These are phyloP conservation scores for Tuber umbilicatum DNA, from an alignment of 495 filamentous ascomycete species.

Conservation along the genomic window DNA sequence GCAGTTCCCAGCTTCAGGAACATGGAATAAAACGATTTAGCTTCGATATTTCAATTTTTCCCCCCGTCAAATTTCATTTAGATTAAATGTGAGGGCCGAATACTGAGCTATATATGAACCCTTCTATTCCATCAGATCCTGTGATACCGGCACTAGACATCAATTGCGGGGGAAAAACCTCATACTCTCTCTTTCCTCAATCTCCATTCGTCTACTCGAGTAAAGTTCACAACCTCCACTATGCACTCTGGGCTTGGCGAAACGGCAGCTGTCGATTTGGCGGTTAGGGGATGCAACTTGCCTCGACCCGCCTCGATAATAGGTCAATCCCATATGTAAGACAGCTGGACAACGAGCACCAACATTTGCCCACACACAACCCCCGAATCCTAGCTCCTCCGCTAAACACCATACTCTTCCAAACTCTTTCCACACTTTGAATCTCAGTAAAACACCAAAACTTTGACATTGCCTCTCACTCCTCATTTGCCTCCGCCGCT, in stretches of 20 bases:
- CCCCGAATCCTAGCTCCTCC: background rate
- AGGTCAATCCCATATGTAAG: background rate
- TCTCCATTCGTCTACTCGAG: background rate
- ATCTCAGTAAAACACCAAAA: background rate
- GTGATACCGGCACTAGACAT: background rate
- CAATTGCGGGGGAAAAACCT: background rate
- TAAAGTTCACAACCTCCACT: background rate
- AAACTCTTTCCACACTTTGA: background rate
- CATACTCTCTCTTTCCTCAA: background rate
- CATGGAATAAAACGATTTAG: background rate
- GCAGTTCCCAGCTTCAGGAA: background rate
- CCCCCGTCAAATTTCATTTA: background rate
- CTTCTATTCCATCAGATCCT: too few relatives aligned
- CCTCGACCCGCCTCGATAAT: background rate
- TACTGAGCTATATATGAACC: background rate
- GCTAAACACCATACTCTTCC: background rate
- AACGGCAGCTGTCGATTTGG: background rate
- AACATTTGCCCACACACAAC: background rate
- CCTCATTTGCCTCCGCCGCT: background rate
- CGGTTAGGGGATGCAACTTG: background rate
- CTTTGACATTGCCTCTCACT: background rate
- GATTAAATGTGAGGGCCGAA: background rate
- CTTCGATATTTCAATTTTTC: background rate
- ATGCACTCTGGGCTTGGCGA: background rate
- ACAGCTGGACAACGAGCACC: conserved; percentile 5